Evolutionary conservation across 2,329 filamentous ascomycete species (phyloP), one percentile per base, ranked within the genome.

Genomic region (Ramichloridium luteum): DNA sequence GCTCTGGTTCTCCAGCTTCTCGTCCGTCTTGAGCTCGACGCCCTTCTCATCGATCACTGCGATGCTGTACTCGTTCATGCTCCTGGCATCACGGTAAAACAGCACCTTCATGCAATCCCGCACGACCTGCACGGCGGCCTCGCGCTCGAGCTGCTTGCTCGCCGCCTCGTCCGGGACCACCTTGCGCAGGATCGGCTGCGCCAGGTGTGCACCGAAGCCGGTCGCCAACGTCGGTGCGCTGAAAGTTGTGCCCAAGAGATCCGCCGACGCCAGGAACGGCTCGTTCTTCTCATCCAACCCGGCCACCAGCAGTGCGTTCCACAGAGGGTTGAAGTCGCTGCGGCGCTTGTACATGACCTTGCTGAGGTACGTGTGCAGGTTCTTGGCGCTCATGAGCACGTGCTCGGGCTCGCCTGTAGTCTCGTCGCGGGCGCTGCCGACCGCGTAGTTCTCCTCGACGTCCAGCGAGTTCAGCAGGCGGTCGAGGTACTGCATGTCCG

Each of bases 401-500:
- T 44, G 39, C 29, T 49, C 47, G 8, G n/a, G 20, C 51, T 47
- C 57, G 43, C 58, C 55, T 34, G 69, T 70, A 67, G 94, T 93
- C 53, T 83, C 78, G 65, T 93, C 84, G 56, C 78, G 71, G 23
- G 51, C 48, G 51, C 38, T 59, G 22, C 50, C 65, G 44, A 59
- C 55, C 36, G 70, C 70, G 68, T 98, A 96, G 55, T 84, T 80
- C 68, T 96, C 86, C 57, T 80, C 72, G 59, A 92, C 84, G 56
- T 81, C 76, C 49, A 96, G 79, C 41, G 82, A 80, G 53, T 72
- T 78, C 48, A 98, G 78, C 53, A 93, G 75, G 48, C 90, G 78
- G 72, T 93, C 81, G 47, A 98, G 76, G 67, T 92, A 92, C 68
- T 98, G 90, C 90, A 98, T 96, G 67, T 98, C 90, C 44, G 83